phyloP scores from a whole-genome alignment of 2,329 filamentous ascomycete species.

The Simplicillium sp. region DNA sequence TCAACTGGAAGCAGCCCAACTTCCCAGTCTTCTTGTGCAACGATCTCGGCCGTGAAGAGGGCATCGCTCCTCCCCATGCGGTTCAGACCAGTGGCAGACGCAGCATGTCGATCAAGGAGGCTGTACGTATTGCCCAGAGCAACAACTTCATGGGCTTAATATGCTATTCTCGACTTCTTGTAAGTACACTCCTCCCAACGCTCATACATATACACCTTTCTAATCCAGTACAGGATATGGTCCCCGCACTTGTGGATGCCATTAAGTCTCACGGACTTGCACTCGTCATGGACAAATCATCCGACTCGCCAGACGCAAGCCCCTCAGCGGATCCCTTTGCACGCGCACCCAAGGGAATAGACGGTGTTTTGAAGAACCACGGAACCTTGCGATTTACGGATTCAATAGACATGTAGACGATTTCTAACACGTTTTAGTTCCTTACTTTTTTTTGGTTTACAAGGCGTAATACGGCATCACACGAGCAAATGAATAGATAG shows the following conservation, averaged over 20 bases:
- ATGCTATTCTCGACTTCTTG: constrained; percentile 77
- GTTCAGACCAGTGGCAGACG: constrained; percentile 54
- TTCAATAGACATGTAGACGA: constrained; percentile 61
- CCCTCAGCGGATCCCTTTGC: constrained; percentile 40
- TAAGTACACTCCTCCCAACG: constrained; percentile 34
- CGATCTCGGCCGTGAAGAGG: constrained; percentile 62
- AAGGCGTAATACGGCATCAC: neutral
- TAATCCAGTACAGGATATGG: constrained; percentile 64
- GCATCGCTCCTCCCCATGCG: constrained; percentile 24
- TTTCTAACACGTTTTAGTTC: neutral
- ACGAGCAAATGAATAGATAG: neutral
- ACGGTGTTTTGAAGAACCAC: constrained; percentile 76
- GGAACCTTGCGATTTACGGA: constrained; percentile 91
- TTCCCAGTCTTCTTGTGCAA: constrained; percentile 96
- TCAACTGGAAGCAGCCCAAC: constrained; percentile 99
- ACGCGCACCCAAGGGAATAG: constrained; percentile 68
- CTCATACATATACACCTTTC: constrained; percentile 5
- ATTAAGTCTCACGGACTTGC: constrained; percentile 93
- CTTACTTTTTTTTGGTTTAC: neutral
- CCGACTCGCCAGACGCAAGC: constrained; percentile 35
- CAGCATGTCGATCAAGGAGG: constrained; percentile 86
- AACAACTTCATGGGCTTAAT: constrained; percentile 99
- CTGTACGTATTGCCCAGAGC: constrained; percentile 81
- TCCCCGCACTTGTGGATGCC: constrained; percentile 82
- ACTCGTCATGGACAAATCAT: constrained; percentile 78